A percentile compares a stretch with the other conserved stretches of the same genome.
Conservation (phyloP, 176 grass and related monocot genomes). For the Phoenix roebelenii region DNA sequence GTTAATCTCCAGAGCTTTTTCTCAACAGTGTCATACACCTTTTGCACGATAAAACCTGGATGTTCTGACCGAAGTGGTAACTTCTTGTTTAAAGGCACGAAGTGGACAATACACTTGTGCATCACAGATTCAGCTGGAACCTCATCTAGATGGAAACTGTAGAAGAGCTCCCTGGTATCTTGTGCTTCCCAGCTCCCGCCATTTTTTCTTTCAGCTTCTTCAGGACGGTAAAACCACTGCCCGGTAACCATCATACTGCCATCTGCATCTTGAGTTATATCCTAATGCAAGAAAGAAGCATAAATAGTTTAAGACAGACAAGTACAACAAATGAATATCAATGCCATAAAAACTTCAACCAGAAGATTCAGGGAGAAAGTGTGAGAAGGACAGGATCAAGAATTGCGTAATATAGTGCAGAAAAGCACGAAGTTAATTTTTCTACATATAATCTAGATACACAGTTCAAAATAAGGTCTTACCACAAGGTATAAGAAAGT, state of each 20-base stretch:
- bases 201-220: conserved; percentile 85
- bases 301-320: conserved; percentile 7
- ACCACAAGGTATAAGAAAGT: too few species aligned
- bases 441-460: too few species aligned
- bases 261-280: conserved; percentile 60
- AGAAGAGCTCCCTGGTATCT: conserved; percentile 91
- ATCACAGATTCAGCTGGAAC: conserved; percentile 97
- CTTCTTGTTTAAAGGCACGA: conserved; percentile 74
- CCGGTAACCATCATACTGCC: conserved; percentile 67
- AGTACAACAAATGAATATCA: background rate
- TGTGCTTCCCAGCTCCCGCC: conserved; percentile 70
- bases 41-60: conserved; percentile 96
- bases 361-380: too few species aligned
- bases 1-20: conserved; percentile 88
- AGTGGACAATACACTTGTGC: conserved; percentile 95
- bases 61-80: conserved; percentile 69
- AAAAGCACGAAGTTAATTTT: too few species aligned
- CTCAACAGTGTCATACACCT: conserved; percentile 74
- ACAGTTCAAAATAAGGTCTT: too few species aligned
- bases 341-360: too few species aligned
- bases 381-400: too few species aligned
- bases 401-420: too few species aligned
- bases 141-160: conserved; percentile 83
- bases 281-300: conserved; percentile 30
- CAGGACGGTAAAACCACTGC: conserved; percentile 98